Evolutionary conservation across 1,284 basidiomycete genomes (phyloP), one percentile per base, ranked within the genome.

Genomic region (Ganoderma leucocontextum): DNA sequence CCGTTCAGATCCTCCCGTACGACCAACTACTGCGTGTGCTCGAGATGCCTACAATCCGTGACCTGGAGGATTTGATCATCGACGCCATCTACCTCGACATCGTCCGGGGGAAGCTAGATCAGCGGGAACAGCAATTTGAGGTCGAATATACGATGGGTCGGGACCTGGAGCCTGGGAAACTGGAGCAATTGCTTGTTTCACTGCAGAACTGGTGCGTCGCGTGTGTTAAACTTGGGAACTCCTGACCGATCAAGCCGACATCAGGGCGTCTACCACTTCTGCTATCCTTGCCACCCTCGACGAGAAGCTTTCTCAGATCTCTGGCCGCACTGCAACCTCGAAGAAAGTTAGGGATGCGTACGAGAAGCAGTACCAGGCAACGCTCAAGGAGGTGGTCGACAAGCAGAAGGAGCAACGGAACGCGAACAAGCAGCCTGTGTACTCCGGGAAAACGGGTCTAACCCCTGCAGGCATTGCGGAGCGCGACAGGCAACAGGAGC

Each of bases 11-110:
- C 68, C 85, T 95, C 4, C 88, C 92, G 0, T 95, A 96, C 78
- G 77, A 86, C 13, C 81, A 86, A 55, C 85, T 96, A 0, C 85
- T 93, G 15, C 77, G 85, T 63, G 83, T 85, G 1, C 87, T 98
- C 22, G 86, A 94, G 59, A 86, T 96, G 78, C 84, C 87, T 2
- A 90, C 87, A 1, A 89, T 95, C 64, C 90, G 95, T 62, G 93
- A 94, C 71, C 88, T 99, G 4, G 97, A 99, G 79, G 96, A 98
- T 79, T 87, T 98, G 71, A 93, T 98, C 78, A 98, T 99, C 78
- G 96, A 98, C 75, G 91, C 92, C 10, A 95, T 98, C 78, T 99
- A 98, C 79, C 89, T 94, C 47, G 93, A 94, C 74, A 84, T 98
- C 60, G 85, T 99, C 49, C 88, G 89, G 57, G 97, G 95, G 13